Percentiles rank a stretch among this genome's conserved stretches.
These are phyloP conservation scores for Lentinula detonsa DNA, from an alignment of 768 basidiomycete species.

Conservation along the genomic window DNA sequence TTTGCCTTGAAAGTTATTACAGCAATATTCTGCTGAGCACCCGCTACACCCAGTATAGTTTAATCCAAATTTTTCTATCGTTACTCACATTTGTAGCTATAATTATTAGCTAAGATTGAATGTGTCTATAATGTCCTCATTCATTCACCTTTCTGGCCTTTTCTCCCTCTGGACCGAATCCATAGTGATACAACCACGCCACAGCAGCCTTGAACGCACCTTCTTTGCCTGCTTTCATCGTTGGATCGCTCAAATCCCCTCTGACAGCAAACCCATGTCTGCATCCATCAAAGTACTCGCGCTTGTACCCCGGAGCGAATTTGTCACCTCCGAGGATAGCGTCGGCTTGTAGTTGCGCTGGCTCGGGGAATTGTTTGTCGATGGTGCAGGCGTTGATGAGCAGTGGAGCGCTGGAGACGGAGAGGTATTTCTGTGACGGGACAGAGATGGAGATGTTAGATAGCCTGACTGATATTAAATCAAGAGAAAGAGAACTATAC, in stretches of 20 bases:
- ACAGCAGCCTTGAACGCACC: constrained; percentile 46
- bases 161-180: background rate
- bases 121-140: no score
- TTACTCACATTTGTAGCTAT: no score
- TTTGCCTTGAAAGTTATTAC: background rate
- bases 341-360: constrained; percentile 31
- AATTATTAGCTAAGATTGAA: no score
- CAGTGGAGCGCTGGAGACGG: constrained; percentile 43
- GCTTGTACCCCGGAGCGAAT: constrained; percentile 28
- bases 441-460: background rate
- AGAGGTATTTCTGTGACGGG: constrained; percentile 37
- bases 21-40: background rate
- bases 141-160: background rate
- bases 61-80: no score
- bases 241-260: constrained; percentile 31
- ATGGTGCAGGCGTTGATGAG: constrained; percentile 61
- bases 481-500: constrained; percentile 18
- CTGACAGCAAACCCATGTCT: constrained; percentile 38
- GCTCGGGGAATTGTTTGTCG: constrained; percentile 25
- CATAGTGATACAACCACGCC: constrained; percentile 27
- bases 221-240: constrained; percentile 49
- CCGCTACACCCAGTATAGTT: no score
- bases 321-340: constrained; percentile 29
- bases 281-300: constrained; percentile 25
- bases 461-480: background rate